phyloP scores from a whole-genome alignment of 176 grass and related monocot genomes.

The Secale cereale region DNA sequence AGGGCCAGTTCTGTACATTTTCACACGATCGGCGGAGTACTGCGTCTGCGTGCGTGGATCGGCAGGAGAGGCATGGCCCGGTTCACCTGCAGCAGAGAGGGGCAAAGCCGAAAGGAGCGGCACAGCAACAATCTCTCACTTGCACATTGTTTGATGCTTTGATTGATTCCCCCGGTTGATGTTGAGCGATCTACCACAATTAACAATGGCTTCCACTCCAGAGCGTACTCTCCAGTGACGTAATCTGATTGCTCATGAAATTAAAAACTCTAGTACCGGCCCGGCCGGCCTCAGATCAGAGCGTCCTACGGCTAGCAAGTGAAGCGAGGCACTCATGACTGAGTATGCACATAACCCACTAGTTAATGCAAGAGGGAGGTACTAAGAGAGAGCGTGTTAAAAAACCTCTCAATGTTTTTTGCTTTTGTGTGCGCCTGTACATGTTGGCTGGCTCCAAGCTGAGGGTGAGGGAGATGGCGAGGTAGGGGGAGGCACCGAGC shows the following conservation, averaged over 20 bases:
- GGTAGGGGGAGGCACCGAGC: slow-evolving; percentile 11
- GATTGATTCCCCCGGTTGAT: slow-evolving; percentile 28
- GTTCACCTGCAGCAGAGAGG: background rate
- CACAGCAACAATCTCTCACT: too few species aligned
- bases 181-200: slow-evolving; percentile 23
- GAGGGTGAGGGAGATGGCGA: background rate
- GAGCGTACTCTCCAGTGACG: slow-evolving; percentile 12
- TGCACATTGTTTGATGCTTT: slow-evolving; percentile 47
- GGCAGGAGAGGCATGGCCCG: slow-evolving; percentile 4
- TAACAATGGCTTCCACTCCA: slow-evolving; percentile 39
- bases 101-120: slow-evolving; percentile 10
- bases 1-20: too few species aligned
- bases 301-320: background rate
- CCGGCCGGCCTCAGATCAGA: slow-evolving; percentile 11
- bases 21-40: background rate
- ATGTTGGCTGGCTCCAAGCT: background rate
- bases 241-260: slow-evolving; percentile 21
- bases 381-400: too few species aligned
- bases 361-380: too few species aligned
- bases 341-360: background rate
- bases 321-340: background rate
- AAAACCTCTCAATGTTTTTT: too few species aligned
- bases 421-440: too few species aligned
- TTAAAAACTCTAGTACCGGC: slow-evolving; percentile 26
- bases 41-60: background rate